Percentiles rank a stretch among this genome's conserved stretches.
phyloP scores from a whole-genome alignment of 1,139 yeast genomes.

The Suzukiozyma palmioleophila region DNA sequence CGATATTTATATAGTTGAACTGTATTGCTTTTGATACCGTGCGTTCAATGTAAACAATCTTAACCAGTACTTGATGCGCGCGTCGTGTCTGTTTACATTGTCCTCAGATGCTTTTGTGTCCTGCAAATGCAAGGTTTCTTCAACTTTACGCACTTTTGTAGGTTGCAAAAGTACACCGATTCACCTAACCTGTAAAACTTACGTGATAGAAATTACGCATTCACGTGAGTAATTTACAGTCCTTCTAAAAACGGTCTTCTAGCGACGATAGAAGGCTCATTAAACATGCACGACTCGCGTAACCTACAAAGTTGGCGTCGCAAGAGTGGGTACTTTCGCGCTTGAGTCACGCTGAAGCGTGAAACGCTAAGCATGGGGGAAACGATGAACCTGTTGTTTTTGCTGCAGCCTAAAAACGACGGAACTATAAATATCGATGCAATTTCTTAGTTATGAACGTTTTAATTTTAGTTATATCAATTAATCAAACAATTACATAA shows the following conservation, averaged over 20 bases:
- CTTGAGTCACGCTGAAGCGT: neutral
- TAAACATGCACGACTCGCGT: neutral
- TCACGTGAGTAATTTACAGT: no score
- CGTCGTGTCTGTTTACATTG: neutral
- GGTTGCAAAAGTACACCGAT: no score
- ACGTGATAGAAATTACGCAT: neutral
- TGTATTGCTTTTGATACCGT: no score
- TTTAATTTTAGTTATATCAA: conserved; percentile 4
- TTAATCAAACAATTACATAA: conserved; percentile 27
- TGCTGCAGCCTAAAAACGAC: no score
- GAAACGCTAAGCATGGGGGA: neutral
- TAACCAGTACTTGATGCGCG: neutral
- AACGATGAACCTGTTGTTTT: no score
- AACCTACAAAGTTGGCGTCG: neutral
- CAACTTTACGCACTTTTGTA: no score
- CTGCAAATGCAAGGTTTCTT: neutral
- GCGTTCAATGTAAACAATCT: neutral
- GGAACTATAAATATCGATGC: conserved; percentile 5
- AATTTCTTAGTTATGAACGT: conserved; percentile 2
- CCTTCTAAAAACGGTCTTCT: no score
- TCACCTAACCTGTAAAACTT: neutral
- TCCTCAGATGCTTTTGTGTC: neutral
- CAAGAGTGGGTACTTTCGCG: neutral
- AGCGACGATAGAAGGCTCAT: no score
- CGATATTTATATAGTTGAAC: neutral